phyloP scores from a whole-genome alignment of 2,329 filamentous ascomycete genomes.

The Cercospora janseana region DNA sequence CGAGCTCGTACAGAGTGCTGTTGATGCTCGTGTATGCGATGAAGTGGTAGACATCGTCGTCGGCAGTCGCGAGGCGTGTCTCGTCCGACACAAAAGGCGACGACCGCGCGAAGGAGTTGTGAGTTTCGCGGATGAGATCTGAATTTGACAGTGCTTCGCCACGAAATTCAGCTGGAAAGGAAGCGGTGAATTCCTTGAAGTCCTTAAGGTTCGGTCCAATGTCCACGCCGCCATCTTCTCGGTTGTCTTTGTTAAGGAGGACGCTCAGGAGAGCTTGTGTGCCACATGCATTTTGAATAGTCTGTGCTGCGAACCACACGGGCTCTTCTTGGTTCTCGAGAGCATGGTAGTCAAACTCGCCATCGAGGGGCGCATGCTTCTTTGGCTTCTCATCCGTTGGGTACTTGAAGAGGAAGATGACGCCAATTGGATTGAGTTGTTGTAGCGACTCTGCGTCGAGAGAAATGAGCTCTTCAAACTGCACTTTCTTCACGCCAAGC shows the following conservation, averaged over 20 bases:
- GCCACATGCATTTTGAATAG: constrained; percentile 97
- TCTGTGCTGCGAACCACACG: constrained; percentile 94
- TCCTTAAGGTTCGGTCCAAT: constrained; percentile 69
- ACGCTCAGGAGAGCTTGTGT: constrained; percentile 93
- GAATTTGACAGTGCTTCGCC: constrained; percentile 71
- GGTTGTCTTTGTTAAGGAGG: constrained; percentile 72
- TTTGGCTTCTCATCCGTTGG: constrained; percentile 66
- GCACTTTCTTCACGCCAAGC: constrained; percentile 87
- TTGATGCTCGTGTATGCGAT: constrained; percentile 87
- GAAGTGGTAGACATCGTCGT: constrained; percentile 95
- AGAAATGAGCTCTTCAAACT: constrained; percentile 93
- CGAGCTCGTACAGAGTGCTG: constrained; percentile 84
- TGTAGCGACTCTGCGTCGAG: constrained; percentile 75
- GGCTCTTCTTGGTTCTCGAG: constrained; percentile 45
- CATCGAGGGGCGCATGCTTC: constrained; percentile 68
- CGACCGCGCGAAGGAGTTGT: constrained; percentile 86
- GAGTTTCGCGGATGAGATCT: constrained; percentile 59
- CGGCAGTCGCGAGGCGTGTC: constrained; percentile 64
- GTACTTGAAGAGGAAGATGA: constrained; percentile 99
- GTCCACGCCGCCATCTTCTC: constrained; percentile 54
- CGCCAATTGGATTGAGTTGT: constrained; percentile 61
- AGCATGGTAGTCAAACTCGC: constrained; percentile 73
- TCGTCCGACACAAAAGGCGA: constrained; percentile 94
- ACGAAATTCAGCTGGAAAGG: constrained; percentile 67
- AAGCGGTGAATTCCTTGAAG: constrained; percentile 85